A percentile compares a stretch with the other conserved stretches of the same genome.
These are phyloP conservation scores for Cryptococcus sp. DNA, from an alignment of 1,284 basidiomycete genomes.

Conservation along the genomic window DNA sequence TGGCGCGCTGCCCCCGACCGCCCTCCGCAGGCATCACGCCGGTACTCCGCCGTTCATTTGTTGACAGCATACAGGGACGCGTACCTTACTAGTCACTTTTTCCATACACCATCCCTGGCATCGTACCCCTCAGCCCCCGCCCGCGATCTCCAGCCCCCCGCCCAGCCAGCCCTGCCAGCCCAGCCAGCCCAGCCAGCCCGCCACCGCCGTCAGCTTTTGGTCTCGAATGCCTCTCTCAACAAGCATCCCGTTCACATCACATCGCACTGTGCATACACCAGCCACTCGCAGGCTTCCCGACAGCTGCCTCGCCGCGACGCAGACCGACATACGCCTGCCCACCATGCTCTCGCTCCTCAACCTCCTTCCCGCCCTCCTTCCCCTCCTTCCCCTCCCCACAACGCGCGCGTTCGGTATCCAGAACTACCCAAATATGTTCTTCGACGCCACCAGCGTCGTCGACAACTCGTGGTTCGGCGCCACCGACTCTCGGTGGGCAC, in stretches of 20 bases:
- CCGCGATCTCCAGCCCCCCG: too few species aligned
- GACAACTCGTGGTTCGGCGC: not conserved
- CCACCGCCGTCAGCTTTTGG: too few species aligned
- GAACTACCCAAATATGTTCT: constrained; percentile 1
- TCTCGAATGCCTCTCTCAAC: too few species aligned
- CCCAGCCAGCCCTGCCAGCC: too few species aligned
- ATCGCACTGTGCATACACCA: not conserved
- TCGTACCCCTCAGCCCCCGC: too few species aligned
- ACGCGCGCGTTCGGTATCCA: not conserved
- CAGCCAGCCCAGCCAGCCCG: too few species aligned
- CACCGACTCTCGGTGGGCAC: not conserved
- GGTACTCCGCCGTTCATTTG: too few species aligned
- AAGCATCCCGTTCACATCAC: not conserved
- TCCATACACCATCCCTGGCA: too few species aligned
- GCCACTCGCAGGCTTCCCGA: not conserved
- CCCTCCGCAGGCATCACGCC: too few species aligned
- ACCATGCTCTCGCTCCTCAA: not conserved
- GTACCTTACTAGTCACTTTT: too few species aligned
- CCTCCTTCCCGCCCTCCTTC: not conserved
- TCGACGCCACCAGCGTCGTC: not conserved
- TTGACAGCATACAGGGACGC: too few species aligned
- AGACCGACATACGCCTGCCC: not conserved
- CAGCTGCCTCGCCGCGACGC: not conserved
- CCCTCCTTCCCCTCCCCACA: not conserved
- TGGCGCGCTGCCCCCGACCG: too few species aligned